Percentiles rank a stretch among this genome's conserved stretches.
These are phyloP conservation scores for Pseudogymnoascus sp. DNA, from an alignment of 2,329 filamentous ascomycete genomes.

Conservation along the genomic window DNA sequence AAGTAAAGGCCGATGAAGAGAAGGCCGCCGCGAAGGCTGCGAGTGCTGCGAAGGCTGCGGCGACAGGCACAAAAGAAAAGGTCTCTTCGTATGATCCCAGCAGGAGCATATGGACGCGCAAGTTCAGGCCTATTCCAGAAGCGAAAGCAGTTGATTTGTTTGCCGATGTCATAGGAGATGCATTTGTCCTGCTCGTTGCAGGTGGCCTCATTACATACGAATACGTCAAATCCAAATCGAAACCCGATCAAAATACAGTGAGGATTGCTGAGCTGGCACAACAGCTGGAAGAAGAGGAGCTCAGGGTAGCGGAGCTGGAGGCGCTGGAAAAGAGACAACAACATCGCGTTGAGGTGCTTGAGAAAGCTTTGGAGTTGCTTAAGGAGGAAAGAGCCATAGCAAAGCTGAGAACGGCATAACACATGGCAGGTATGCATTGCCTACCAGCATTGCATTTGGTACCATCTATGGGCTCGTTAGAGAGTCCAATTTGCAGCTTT, in stretches of 20 bases:
- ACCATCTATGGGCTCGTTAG: not conserved
- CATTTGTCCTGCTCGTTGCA: constrained; percentile 55
- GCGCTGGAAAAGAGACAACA: constrained; percentile 33
- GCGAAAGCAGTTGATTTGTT: constrained; percentile 60
- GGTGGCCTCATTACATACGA: constrained; percentile 53
- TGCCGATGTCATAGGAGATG: constrained; percentile 57
- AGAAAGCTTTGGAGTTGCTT: constrained; percentile 27
- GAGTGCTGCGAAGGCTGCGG: constrained; percentile 26
- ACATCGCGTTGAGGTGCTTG: constrained; percentile 25
- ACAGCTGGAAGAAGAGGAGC: constrained; percentile 42
- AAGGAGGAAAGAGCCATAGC: constrained; percentile 18
- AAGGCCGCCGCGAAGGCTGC: constrained; percentile 34
- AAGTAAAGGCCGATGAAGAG: constrained; percentile 48
- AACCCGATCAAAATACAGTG: constrained; percentile 52
- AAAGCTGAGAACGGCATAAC: constrained; percentile 12
- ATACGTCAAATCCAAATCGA: constrained; percentile 51
- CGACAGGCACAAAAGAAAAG: constrained; percentile 20
- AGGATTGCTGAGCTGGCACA: constrained; percentile 46
- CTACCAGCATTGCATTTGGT: not conserved
- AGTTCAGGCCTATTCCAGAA: constrained; percentile 57
- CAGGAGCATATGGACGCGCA: constrained; percentile 53
- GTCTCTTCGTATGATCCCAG: constrained; percentile 16
- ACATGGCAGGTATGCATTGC: not conserved
- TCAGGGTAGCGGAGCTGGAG: constrained; percentile 48
- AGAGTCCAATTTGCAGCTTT: not conserved